Evolutionary conservation across 2,329 filamentous ascomycete genomes (phyloP), one percentile per base, ranked within the genome.

Genomic region (Juglanconis sp.): DNA sequence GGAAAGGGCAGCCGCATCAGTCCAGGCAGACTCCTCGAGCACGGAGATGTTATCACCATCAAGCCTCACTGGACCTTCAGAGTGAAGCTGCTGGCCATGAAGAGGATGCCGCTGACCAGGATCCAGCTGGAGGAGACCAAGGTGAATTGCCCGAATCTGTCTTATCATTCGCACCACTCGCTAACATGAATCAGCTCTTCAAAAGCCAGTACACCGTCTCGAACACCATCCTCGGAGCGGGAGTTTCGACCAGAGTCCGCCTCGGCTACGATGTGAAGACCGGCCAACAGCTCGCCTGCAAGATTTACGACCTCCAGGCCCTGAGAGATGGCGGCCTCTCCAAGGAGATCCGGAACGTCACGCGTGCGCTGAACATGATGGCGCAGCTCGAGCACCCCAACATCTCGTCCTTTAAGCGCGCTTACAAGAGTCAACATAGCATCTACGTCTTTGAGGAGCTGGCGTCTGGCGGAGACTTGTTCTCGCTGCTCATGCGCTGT

Each of bases 221-320:
- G 1, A 69, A 77, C 46, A 78, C 80, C 9, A 68, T 78, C 3
- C 74, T 88, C 31, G 86, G 86, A 4, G 67, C 71, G 38, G 86
- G 86, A 5, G 77, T 75, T 2, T 78, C 79, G 67, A 83, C 82
- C 8, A 73, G 73, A 47, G 82, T 89, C 3, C 78, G 82, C 58
- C 74, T 87, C 9, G 84, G 81, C 5, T 69, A 80, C 3, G 79
- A 89, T 15, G 69, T 74, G 31, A 70, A 70, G 6, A 83, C 81
- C 0, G 76, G 79, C 42, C 79, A 78, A 58, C 89, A 91, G 66
- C 65, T 90, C 24, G 87, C 87, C 10, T 92, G 89, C 75, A 91
- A 92, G 67, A 72, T 90, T 8, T 75, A 90, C 55, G 76, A 83
- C 56, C 67, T 88, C 2, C 74, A 76, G 36, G 65, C 65, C 5